A percentile compares a stretch with the other conserved stretches of the same genome.
phyloP scores from a whole-genome alignment of 192 early-diverging fungal species.

The Coemansia sp. region DNA sequence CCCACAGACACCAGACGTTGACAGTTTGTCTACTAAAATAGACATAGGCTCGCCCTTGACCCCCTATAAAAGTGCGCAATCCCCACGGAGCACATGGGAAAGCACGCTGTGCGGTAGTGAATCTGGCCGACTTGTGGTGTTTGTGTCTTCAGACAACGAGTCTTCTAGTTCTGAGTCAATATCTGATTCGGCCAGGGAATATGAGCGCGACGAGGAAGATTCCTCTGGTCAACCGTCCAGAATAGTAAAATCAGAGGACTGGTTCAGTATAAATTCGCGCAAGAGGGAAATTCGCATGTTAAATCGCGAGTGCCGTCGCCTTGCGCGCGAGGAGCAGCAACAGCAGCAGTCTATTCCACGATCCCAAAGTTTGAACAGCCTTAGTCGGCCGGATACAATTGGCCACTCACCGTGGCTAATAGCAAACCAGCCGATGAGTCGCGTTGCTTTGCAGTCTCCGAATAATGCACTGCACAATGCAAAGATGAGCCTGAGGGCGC shows the following conservation, averaged over 20 bases:
- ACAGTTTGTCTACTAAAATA: no score
- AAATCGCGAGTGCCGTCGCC: constrained; percentile 17
- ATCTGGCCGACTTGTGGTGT: constrained; percentile 29
- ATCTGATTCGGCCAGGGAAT: constrained; percentile 14
- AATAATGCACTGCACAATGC: constrained; percentile 22
- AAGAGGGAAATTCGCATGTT: constrained; percentile 12
- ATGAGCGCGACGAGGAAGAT: background rate
- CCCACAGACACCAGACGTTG: background rate
- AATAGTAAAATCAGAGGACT: background rate
- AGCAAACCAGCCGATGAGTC: background rate
- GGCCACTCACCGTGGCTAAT: background rate
- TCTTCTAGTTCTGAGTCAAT: constrained; percentile 9
- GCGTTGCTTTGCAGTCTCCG: background rate
- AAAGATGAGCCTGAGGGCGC: constrained; percentile 21
- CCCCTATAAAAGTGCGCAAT: background rate
- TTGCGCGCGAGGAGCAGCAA: constrained; percentile 7
- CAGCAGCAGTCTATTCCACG: background rate
- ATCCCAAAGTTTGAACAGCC: background rate
- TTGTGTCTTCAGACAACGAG: constrained; percentile 13
- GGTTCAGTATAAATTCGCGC: background rate
- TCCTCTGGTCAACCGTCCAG: background rate
- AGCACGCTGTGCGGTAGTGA: constrained; percentile 19
- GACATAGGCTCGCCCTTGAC: background rate
- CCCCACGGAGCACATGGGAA: background rate
- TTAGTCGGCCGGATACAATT: background rate